Percentiles rank a stretch among this genome's conserved stretches.
phyloP scores from a whole-genome alignment of 192 early-diverging fungal genomes.

The Mortierella claussenii region DNA sequence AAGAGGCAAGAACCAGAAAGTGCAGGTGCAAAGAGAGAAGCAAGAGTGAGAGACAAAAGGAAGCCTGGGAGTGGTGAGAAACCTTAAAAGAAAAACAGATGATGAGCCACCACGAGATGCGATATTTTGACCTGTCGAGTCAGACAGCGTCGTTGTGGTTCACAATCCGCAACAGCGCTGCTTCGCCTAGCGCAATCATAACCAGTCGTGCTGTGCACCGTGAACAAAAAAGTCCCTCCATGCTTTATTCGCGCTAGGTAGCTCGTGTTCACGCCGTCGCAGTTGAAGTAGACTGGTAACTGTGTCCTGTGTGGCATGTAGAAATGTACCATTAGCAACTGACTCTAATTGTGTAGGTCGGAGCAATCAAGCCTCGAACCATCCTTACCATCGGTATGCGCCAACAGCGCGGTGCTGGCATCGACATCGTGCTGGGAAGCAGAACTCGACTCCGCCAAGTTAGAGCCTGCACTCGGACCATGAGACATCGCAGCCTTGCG shows the following conservation, averaged over 20 bases:
- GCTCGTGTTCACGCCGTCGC: too few relatives aligned
- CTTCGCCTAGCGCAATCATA: too few relatives aligned
- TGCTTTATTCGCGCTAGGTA: too few relatives aligned
- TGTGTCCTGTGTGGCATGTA: not conserved
- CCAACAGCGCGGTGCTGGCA: constrained; percentile 6
- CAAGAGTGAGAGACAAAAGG: not conserved
- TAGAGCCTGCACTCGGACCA: too few relatives aligned
- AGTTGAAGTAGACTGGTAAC: constrained; percentile 1
- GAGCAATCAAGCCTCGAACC: not conserved
- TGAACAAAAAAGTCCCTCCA: too few relatives aligned
- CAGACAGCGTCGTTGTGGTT: too few relatives aligned
- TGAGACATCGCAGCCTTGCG: constrained; percentile 9
- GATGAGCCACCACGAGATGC: too few relatives aligned
- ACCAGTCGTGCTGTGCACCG: too few relatives aligned
- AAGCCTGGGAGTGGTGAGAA: not conserved
- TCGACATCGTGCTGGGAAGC: not conserved
- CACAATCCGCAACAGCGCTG: too few relatives aligned
- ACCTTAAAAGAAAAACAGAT: too few relatives aligned
- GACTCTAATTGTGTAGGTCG: not conserved
- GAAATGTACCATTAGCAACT: not conserved
- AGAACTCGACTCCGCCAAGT: too few relatives aligned
- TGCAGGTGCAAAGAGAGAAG: not conserved
- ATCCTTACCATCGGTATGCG: constrained; percentile 26
- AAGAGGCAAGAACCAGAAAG: not conserved
- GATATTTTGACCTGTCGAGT: too few relatives aligned